These are phyloP conservation scores for Penicillium sp. DNA, from an alignment of 2,329 filamentous ascomycete genomes.

Conservation along the genomic window DNA sequence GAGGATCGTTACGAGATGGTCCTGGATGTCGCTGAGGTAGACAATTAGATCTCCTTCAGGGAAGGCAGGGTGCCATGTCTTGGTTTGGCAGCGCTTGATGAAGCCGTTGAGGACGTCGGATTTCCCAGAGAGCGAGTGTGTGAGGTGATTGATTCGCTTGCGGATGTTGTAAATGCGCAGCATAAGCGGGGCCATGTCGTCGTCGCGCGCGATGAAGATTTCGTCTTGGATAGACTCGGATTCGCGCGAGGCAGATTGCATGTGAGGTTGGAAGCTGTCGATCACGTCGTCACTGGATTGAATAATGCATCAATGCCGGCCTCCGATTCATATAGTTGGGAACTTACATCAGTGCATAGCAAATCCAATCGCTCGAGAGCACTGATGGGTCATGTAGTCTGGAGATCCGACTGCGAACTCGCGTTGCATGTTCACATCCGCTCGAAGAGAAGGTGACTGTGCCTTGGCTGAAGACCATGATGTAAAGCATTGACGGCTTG, in stretches of 20 bases:
- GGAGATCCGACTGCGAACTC: constrained; percentile 86
- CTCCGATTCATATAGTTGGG: not conserved
- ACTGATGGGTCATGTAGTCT: constrained; percentile 90
- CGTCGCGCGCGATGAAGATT: constrained; percentile 86
- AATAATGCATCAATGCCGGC: too few relatives aligned
- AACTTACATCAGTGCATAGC: constrained; percentile 90
- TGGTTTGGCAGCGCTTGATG: constrained; percentile 86
- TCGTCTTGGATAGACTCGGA: constrained; percentile 93
- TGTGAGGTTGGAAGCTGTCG: constrained; percentile 87
- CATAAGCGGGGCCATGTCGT: constrained; percentile 84
- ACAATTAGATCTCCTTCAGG: constrained; percentile 93
- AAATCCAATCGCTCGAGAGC: constrained; percentile 95
- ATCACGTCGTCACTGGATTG: constrained; percentile 83
- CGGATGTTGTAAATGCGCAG: constrained; percentile 84
- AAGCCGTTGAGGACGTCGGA: constrained; percentile 96
- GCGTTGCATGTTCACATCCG: constrained; percentile 79
- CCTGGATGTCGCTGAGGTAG: constrained; percentile 95
- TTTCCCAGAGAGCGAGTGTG: constrained; percentile 89
- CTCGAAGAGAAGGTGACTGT: constrained; percentile 91
- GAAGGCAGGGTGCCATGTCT: constrained; percentile 86
- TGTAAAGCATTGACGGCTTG: constrained; percentile 91
- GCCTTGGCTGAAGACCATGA: constrained; percentile 91
- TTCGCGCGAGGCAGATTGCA: constrained; percentile 80
- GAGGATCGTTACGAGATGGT: constrained; percentile 98
- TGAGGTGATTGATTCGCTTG: constrained; percentile 89